These are phyloP conservation scores for Hypoxylon perforatum DNA, from an alignment of 495 filamentous ascomycete genomes.

Conservation along the genomic window DNA sequence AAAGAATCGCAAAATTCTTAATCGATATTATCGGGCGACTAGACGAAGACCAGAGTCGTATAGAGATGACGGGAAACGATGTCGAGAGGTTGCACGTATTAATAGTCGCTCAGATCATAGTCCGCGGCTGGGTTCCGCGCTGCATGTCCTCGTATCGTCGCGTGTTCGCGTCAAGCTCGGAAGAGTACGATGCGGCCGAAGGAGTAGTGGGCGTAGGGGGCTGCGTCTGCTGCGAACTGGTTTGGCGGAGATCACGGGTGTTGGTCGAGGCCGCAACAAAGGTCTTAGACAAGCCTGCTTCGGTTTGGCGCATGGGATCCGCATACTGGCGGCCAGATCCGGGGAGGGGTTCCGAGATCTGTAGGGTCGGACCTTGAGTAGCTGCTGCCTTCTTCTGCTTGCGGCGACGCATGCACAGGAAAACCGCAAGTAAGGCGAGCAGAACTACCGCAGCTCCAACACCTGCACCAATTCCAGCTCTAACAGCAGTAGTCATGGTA, in stretches of 20 bases:
- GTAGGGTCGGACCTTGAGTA: constrained; percentile 36
- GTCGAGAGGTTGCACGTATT: not conserved
- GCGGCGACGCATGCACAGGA: constrained; percentile 46
- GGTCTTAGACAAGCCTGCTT: constrained; percentile 26
- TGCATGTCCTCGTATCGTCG: constrained; percentile 61
- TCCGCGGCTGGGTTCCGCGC: constrained; percentile 52
- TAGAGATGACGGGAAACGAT: not conserved
- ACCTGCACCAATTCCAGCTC: constrained; percentile 59
- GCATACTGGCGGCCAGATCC: constrained; percentile 49
- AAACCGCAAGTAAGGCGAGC: constrained; percentile 42
- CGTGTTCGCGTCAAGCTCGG: constrained; percentile 54
- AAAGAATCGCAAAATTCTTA: constrained; percentile 1
- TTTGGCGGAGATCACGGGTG: not conserved
- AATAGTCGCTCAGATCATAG: constrained; percentile 53
- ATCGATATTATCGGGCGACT: constrained; percentile 7
- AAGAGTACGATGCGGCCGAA: constrained; percentile 33
- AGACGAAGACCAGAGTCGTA: not conserved
- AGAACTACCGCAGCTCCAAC: constrained; percentile 48
- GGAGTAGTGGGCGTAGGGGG: constrained; percentile 29
- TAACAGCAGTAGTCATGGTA: constrained; percentile 48
- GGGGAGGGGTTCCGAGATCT: constrained; percentile 58
- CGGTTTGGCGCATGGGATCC: constrained; percentile 31
- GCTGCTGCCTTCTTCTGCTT: constrained; percentile 31
- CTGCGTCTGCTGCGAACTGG: constrained; percentile 9
- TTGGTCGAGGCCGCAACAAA: constrained; percentile 23